phyloP scores from a whole-genome alignment of 1,284 basidiomycete genomes.

The Xerocomus minutiporus region DNA sequence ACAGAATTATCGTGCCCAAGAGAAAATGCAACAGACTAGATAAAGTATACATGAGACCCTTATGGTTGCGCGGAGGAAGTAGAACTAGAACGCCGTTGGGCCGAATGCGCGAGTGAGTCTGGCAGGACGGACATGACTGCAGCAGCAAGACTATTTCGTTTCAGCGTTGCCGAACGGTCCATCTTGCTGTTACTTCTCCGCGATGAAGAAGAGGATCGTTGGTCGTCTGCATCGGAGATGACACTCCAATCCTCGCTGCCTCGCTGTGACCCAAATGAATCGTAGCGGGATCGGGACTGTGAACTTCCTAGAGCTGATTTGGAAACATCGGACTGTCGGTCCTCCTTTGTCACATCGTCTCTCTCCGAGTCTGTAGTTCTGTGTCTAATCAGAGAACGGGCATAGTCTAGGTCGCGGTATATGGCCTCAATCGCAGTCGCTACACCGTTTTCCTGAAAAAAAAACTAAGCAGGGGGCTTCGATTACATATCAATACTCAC shows the following conservation, averaged over 20 bases:
- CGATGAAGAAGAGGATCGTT: constrained; percentile 48
- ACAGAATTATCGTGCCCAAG: constrained; percentile 3
- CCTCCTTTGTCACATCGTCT: constrained; percentile 45
- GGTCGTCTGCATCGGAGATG: constrained; percentile 68
- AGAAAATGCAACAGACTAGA: neutral
- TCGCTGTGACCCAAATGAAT: constrained; percentile 52
- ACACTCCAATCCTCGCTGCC: constrained; percentile 80
- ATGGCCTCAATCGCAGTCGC: constrained; percentile 85
- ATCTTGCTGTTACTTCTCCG: constrained; percentile 31
- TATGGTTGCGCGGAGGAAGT: constrained; percentile 19
- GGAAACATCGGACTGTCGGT: constrained; percentile 25
- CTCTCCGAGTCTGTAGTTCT: constrained; percentile 37
- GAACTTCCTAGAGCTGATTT: constrained; percentile 29
- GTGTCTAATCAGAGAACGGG: constrained; percentile 73
- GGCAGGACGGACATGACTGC: constrained; percentile 59
- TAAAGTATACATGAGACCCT: neutral
- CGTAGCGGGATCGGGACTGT: constrained; percentile 47
- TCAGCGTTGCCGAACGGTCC: constrained; percentile 36
- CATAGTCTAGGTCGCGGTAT: constrained; percentile 89
- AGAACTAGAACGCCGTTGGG: constrained; percentile 39
- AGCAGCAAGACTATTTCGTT: constrained; percentile 58
- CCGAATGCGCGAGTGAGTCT: constrained; percentile 44
- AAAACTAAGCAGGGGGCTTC: constrained; percentile 8
- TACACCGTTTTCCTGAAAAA: constrained; percentile 79
- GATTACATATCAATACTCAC: constrained; percentile 41